phyloP scores from a whole-genome alignment of 768 basidiomycete genomes.

The Vararia minispora region DNA sequence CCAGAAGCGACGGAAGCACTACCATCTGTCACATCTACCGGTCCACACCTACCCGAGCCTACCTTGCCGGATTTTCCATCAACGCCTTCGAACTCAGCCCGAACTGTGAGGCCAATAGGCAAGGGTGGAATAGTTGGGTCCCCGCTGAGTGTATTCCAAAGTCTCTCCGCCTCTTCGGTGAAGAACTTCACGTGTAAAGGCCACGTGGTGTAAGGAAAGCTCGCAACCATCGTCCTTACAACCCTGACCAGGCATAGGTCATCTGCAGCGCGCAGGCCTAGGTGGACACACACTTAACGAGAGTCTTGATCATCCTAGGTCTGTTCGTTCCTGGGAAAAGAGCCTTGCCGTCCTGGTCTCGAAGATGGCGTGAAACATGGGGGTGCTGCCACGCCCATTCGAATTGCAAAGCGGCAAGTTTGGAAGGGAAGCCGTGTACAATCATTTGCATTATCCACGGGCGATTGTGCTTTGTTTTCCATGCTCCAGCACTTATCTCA shows the following conservation, averaged over 20 bases:
- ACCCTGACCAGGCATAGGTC: conserved; percentile 27
- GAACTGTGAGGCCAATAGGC: conserved; percentile 40
- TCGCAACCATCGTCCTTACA: conserved; percentile 49
- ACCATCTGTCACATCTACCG: conserved; percentile 53
- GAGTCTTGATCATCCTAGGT: conserved; percentile 26
- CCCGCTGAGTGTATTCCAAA: conserved; percentile 33
- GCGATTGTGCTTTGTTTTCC: conserved; percentile 45
- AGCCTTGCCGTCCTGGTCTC: conserved; percentile 28
- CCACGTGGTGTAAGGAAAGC: conserved; percentile 60
- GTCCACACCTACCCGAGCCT: conserved; percentile 43
- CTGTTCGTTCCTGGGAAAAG: conserved; percentile 24
- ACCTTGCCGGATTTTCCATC: conserved; percentile 47
- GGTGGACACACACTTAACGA: conserved; percentile 31
- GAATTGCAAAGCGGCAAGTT: conserved; percentile 64
- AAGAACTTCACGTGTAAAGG: conserved; percentile 71
- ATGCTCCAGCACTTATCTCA: conserved; percentile 58
- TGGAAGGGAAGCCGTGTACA: conserved; percentile 74
- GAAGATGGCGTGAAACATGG: conserved; percentile 53
- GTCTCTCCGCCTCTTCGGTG: conserved; percentile 44
- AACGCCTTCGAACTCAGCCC: conserved; percentile 55
- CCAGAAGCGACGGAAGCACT: conserved; percentile 7
- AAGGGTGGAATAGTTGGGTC: conserved; percentile 20
- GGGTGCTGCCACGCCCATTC: conserved; percentile 88
- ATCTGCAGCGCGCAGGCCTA: neutral
- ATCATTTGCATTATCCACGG: conserved; percentile 86